Conservation (phyloP, 129 eudicot genomes). For the Tagetes patula region DNA sequence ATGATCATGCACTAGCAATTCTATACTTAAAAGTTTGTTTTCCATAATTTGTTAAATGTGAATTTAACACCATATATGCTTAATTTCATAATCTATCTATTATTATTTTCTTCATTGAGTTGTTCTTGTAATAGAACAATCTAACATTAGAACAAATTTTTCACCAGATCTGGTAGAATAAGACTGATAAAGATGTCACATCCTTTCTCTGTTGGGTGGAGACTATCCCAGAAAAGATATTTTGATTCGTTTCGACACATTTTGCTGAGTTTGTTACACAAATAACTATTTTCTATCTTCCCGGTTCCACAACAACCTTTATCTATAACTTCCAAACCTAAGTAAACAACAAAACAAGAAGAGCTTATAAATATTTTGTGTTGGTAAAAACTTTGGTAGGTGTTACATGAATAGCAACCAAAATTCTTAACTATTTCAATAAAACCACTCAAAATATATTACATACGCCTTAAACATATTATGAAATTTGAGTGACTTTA, state of each 20-base stretch:
- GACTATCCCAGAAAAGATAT: constrained; percentile 28
- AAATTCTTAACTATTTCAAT: too few relatives aligned
- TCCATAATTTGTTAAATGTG: not conserved
- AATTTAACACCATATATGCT: not conserved
- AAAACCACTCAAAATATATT: too few relatives aligned
- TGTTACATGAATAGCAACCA: too few relatives aligned
- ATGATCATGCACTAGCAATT: not conserved
- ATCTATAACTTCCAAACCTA: constrained; percentile 30
- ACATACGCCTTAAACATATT: too few relatives aligned
- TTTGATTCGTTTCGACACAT: constrained; percentile 22
- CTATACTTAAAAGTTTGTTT: not conserved
- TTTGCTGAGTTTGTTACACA: constrained; percentile 10
- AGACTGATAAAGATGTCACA: not conserved
- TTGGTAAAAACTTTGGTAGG: not conserved
- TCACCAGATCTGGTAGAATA: constrained; percentile 25
- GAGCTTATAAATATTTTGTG: not conserved
- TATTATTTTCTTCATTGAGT: not conserved
- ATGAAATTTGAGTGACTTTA: too few relatives aligned
- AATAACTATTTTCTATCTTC: constrained; percentile 12
- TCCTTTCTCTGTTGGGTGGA: constrained; percentile 27
- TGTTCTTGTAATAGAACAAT: not conserved
- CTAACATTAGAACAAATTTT: constrained; percentile 7
- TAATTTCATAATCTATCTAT: not conserved
- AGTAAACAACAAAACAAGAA: not conserved
- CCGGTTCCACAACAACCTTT: constrained; percentile 33